Percentiles rank a stretch among this genome's conserved stretches.
Conservation (phyloP, 2,329 filamentous ascomycete species). For the Paecilomyces sp. region DNA sequence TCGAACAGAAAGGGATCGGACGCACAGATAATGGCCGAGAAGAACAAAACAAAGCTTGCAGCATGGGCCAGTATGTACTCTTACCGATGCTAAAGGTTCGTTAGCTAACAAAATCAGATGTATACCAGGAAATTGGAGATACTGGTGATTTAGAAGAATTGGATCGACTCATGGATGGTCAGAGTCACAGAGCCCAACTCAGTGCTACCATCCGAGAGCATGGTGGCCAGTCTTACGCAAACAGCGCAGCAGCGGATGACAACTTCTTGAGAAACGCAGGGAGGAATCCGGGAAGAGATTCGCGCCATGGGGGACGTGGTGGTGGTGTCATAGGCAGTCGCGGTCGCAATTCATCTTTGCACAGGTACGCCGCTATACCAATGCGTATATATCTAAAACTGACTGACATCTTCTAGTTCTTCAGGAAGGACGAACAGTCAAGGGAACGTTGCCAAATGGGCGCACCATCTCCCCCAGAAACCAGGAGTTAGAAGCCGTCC, state of each 20-base stretch:
- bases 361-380: not conserved
- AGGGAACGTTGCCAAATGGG: conserved; percentile 3
- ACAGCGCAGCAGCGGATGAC: not conserved
- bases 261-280: conserved; percentile 1
- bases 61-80: conserved; percentile 26
- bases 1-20: conserved; percentile 23
- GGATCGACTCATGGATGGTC: conserved; percentile 27
- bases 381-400: not conserved
- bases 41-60: conserved; percentile 17
- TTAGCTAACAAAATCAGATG: conserved; percentile 15
- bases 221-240: conserved; percentile 9
- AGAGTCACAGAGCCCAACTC: conserved; percentile 28
- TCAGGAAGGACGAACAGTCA: conserved; percentile 1
- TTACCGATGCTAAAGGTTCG: not conserved
- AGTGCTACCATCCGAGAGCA: conserved; percentile 12
- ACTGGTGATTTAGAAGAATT: conserved; percentile 23
- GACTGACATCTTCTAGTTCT: not conserved
- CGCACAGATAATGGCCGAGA: conserved; percentile 17
- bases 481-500: conserved; percentile 1
- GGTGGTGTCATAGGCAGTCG: conserved; percentile 17
- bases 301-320: conserved; percentile 14
- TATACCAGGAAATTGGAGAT: conserved; percentile 21
- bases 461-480: conserved; percentile 1
- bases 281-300: not conserved
- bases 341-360: conserved; percentile 5